These are phyloP conservation scores for Simplicillium aogashimaense DNA, from an alignment of 2,329 filamentous ascomycete genomes.

Conservation along the genomic window DNA sequence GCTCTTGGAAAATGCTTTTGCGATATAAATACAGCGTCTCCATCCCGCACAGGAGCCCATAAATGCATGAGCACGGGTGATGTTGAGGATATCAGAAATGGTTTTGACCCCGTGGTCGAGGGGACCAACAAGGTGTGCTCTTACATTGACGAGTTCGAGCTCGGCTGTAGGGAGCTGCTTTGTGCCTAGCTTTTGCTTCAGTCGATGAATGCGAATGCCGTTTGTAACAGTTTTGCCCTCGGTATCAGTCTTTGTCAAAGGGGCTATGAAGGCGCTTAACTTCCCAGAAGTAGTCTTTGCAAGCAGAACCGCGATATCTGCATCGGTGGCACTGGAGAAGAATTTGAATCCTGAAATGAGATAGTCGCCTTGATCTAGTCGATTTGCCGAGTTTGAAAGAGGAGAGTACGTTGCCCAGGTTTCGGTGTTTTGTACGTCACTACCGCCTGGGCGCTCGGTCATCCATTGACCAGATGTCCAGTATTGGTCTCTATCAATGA, in stretches of 20 bases:
- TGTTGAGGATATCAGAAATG: constrained; percentile 8
- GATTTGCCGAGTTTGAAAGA: not conserved
- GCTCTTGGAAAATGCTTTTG: constrained; percentile 5
- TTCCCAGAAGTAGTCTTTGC: constrained; percentile 8
- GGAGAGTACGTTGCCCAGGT: constrained; percentile 6
- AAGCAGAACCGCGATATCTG: constrained; percentile 7
- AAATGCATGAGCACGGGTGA: constrained; percentile 5
- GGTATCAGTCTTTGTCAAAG: constrained; percentile 4
- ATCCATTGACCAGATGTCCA: constrained; percentile 10
- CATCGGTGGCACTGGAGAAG: constrained; percentile 9
- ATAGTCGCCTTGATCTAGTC: constrained; percentile 8
- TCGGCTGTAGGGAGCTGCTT: constrained; percentile 9
- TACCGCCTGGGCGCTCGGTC: constrained; percentile 8
- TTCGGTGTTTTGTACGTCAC: constrained; percentile 9
- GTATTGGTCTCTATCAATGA: constrained; percentile 2
- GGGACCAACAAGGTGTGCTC: constrained; percentile 5
- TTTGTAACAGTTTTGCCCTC: constrained; percentile 7
- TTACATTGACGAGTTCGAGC: constrained; percentile 6
- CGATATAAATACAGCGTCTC: constrained; percentile 4
- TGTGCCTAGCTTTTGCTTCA: constrained; percentile 9
- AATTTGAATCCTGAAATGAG: constrained; percentile 9
- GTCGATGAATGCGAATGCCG: constrained; percentile 8
- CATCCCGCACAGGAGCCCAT: constrained; percentile 4
- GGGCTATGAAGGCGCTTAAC: constrained; percentile 7
- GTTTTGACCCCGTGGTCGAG: constrained; percentile 7